Base-by-base conservation (phyloP, 2,329 filamentous ascomycete genomes). In the Dissoconium aciculare region DNA sequence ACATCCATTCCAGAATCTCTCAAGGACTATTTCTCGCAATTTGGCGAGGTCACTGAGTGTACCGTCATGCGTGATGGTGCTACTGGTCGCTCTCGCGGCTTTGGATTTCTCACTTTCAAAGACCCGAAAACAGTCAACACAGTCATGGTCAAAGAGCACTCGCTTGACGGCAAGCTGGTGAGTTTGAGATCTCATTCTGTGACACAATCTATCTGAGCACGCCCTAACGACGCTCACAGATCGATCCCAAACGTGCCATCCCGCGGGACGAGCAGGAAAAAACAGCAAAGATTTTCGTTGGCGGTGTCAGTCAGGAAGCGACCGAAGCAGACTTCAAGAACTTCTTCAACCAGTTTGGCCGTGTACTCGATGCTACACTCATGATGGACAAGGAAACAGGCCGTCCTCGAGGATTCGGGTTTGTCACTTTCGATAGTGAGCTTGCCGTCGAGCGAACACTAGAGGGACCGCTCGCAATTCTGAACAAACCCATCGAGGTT, bases 311-410 rank as follows among this genome's bases (percentile, higher is more conserved):
- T 56, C 89, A 95, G 59, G 89, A 98, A 50, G 89, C 87, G 0
- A 94, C 83, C 1, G 89, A 98, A 50, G 77, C 85, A 39, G 84
- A 95, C 53, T 98, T 98, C 55, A 84, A 83, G 51, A 78, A 89
- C 37, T 98, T 93, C 59, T 98, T 98, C 60, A 83, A 80, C 50
- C 82, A 93, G 50, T 98, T 95, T 48, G 89, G 89, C 15, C 77
- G 87, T 38, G 89, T 98, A 12, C 78, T 98, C 23, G 89, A 98
- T 58, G 89, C 89, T 2, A 98, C 89, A 0, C 72, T 98, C 2
- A 98, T 98, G 89, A 98, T 98, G 75, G 89, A 98, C 56, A 98
- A 98, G 59, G 89, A 98, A 55, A 98, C 89, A 1, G 89, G 89
- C n/a, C 74, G 89, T 24, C 89, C 89, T 3, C 71, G 89, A 51